Evolutionary conservation across 352 stramenopile genomes (phyloP).

Genomic region (Pythium myriotylum): DNA sequence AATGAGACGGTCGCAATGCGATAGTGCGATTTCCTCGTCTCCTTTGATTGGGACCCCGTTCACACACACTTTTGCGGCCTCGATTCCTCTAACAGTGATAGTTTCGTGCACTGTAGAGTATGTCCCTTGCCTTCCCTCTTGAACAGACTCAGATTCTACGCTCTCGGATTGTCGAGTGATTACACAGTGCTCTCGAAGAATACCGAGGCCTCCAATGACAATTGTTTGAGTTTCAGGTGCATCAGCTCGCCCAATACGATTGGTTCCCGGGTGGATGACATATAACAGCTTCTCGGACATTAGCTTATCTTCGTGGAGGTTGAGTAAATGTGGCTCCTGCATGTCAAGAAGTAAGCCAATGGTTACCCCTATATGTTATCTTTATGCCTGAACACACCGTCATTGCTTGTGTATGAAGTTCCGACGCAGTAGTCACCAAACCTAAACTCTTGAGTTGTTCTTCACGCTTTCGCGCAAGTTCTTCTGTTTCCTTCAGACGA

Average conservation of each 20-base stretch:
- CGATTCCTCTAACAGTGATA: constrained; percentile 39
- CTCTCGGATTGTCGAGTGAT: constrained; percentile 8
- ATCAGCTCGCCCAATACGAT: constrained; percentile 69
- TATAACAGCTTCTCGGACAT: constrained; percentile 87
- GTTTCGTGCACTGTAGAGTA: not conserved
- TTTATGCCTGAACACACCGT: too few relatives aligned
- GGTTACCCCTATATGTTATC: too few relatives aligned
- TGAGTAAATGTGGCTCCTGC: constrained; percentile 78
- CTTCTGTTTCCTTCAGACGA: constrained; percentile 76
- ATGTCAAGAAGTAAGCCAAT: not conserved
- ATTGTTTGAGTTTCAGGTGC: constrained; percentile 73
- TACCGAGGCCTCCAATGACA: constrained; percentile 74
- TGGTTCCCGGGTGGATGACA: constrained; percentile 61
- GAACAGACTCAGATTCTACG: not conserved
- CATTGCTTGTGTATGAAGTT: constrained; percentile 60
- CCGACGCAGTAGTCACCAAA: constrained; percentile 56
- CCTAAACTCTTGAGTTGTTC: constrained; percentile 76
- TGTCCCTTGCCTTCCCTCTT: constrained; percentile 1
- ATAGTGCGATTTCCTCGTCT: constrained; percentile 36
- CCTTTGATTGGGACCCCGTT: constrained; percentile 63
- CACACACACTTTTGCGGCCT: constrained; percentile 64
- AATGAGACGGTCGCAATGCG: constrained; percentile 72
- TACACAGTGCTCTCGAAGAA: constrained; percentile 77
- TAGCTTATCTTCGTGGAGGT: constrained; percentile 87
- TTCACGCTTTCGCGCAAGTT: constrained; percentile 78